These are phyloP conservation scores for Leccinum fibrillosum DNA, from an alignment of 768 basidiomycete species.

Conservation along the genomic window DNA sequence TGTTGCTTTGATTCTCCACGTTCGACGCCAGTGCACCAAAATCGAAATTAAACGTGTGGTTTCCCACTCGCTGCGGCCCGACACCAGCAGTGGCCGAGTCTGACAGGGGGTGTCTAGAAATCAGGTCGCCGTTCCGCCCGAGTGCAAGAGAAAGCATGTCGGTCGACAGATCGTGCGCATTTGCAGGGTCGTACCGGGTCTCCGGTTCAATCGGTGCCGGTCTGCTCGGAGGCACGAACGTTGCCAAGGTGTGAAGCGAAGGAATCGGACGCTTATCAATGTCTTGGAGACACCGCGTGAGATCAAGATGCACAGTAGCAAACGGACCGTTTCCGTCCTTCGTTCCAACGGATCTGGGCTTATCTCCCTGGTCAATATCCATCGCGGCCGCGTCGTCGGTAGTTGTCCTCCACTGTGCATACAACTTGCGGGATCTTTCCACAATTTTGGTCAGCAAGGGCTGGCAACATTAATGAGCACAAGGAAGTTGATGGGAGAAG, in stretches of 20 bases:
- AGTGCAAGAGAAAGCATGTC: conserved; percentile 32
- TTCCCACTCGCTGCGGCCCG: conserved; percentile 42
- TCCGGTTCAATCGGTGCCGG: conserved; percentile 16
- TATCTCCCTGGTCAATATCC: conserved; percentile 24
- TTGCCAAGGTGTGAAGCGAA: conserved; percentile 19
- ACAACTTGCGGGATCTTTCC: conserved; percentile 47
- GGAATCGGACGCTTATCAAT: conserved; percentile 21
- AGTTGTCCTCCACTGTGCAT: conserved; percentile 38
- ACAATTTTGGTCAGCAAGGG: conserved; percentile 54
- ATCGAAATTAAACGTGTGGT: conserved; percentile 59
- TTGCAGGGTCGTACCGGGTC: conserved; percentile 15
- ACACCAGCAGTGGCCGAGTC: conserved; percentile 20
- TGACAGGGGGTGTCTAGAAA: conserved; percentile 14
- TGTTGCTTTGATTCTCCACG: conserved; percentile 52
- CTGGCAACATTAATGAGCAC: conserved; percentile 30
- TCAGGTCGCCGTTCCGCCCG: conserved; percentile 27
- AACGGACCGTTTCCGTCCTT: conserved; percentile 15
- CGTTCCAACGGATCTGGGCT: not conserved
- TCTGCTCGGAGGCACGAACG: conserved; percentile 21
- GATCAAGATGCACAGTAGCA: conserved; percentile 21
- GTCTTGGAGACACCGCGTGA: conserved; percentile 24
- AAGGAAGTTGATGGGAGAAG: not conserved
- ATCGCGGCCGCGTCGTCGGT: conserved; percentile 18
- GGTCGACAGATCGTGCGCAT: conserved; percentile 28
- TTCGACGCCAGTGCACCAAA: conserved; percentile 55